Percentiles rank a stretch among this genome's conserved stretches.
phyloP scores from a whole-genome alignment of 78 protist genomes.

The Bodo saltans region DNA sequence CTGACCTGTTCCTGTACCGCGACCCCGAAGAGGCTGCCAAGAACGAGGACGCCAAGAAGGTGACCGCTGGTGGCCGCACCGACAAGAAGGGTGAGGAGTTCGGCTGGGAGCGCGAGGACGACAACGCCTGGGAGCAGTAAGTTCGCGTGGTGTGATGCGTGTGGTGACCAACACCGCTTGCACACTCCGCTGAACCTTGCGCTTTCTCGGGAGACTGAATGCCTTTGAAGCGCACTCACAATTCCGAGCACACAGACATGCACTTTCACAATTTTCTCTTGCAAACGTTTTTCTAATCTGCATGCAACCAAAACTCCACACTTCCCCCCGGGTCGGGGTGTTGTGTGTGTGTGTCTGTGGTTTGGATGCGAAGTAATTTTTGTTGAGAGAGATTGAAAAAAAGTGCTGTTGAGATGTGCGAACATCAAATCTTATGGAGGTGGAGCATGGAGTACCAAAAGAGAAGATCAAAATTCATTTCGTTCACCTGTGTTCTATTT shows the following conservation, averaged over 20 bases:
- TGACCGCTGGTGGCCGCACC: not conserved
- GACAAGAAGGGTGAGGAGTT: constrained; percentile 4
- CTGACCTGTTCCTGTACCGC: constrained; percentile 93
- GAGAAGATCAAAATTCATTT: no score
- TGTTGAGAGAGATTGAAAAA: no score
- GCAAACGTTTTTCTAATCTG: no score
- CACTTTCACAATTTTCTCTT: not conserved
- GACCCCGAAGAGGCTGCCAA: constrained; percentile 74
- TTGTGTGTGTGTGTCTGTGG: no score
- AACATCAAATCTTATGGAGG: no score
- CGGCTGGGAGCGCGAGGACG: not conserved
- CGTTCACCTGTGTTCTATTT: no score
- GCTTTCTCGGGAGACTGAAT: not conserved
- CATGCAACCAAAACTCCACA: no score
- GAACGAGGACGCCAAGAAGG: constrained; percentile 50
- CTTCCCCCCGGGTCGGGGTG: no score
- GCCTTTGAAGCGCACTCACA: not conserved
- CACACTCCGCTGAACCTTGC: not conserved
- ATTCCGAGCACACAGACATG: not conserved
- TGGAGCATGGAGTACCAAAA: no score
- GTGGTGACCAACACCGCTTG: no score
- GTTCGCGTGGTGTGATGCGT: not conserved
- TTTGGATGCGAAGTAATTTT: no score
- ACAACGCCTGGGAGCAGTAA: not conserved
- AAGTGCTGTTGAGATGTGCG: no score